Base-by-base conservation (phyloP, 208 protist species). In the Wallacemonas rigidus region DNA sequence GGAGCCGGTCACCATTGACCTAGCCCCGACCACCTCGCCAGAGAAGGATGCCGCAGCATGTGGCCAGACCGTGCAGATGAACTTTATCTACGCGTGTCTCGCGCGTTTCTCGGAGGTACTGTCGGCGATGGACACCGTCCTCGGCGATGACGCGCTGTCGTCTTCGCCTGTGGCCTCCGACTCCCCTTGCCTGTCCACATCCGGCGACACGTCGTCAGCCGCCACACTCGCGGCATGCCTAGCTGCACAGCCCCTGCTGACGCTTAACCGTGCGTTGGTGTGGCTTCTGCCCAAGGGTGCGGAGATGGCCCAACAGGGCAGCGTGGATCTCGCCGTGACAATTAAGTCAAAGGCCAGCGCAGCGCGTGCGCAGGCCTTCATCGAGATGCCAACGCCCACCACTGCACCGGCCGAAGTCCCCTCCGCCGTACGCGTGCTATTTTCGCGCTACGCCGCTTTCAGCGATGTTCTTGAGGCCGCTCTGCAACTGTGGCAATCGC, bases 281-380 rank as follows among this genome's bases (percentile, higher is more conserved):
- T 64, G 72, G 56, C 56, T 87, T 36, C 69, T 73, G 38, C 63
- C 75, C 4, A 47, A 39, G 43, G 51, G 60, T 12, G 44, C 60
- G 35, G 71, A 60, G 38, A 65, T 86, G n/a, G 38, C 47, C 12
- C 50, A 41, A 2, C 15, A 58, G 11, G 72, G 79, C 71, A 71
- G 78, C 53, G 77, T 62, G 17, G 85, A 87, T 17, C 41, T 75
- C 8, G 62, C 71, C 2, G 82, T 90, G 44, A 75, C 77, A n/a
- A 68, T 82, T 12, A 82, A 83, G 58, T 70, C 67, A 15, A 41
- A 63, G 14, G 8, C 64, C 26, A 75, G 62, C 45, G 70, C 65
- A 1, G 26, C 63, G 2, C 73, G 77, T 47, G 60, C 60, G 39
- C 60, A 65, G 48, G 64, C 48, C 64, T 58, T 69, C 36, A 2